Conservation (phyloP, 208 protist genomes). For the Leishmania turanica region DNA sequence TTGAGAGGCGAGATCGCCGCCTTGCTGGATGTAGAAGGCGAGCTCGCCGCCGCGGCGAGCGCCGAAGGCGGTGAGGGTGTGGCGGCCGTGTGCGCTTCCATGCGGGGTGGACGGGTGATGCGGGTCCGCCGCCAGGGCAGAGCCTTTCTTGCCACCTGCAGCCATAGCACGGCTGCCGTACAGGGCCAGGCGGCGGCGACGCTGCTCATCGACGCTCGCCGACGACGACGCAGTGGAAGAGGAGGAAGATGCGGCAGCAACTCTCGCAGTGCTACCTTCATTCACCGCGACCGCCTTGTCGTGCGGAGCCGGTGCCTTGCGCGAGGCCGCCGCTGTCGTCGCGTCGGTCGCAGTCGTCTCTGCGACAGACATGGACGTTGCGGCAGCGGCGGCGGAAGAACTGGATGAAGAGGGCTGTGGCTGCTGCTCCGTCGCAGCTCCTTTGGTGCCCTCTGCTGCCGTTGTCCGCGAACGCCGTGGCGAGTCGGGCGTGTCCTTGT, state of each 20-base stretch:
- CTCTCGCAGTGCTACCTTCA: not conserved
- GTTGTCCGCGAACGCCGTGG: not conserved
- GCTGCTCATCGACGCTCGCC: slow-evolving; percentile 15
- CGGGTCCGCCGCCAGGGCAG: not conserved
- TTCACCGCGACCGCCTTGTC: not conserved
- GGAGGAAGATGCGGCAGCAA: not conserved
- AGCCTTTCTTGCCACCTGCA: slow-evolving; percentile 59
- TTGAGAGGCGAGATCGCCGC: slow-evolving; percentile 52
- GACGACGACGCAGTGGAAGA: not conserved
- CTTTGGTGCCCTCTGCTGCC: not conserved
- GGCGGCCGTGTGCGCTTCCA: slow-evolving; percentile 7
- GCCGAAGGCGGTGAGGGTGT: slow-evolving; percentile 64
- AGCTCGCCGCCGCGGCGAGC: slow-evolving; percentile 58
- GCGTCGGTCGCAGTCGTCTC: not conserved
- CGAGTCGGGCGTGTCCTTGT: not conserved
- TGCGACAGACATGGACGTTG: not conserved
- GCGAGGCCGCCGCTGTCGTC: not conserved
- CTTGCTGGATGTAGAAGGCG: slow-evolving; percentile 46
- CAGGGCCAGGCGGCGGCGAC: slow-evolving; percentile 53
- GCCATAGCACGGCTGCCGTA: slow-evolving; percentile 86
- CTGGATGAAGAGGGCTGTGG: not conserved
- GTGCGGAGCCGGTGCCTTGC: not conserved
- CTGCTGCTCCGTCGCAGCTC: not conserved
- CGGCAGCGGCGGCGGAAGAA: not conserved
- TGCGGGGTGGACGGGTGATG: not conserved